Evolutionary conservation across 148 eudicot genomes (phyloP), one percentile per base, ranked within the genome.

Genomic region (Spergularia bocconei): DNA sequence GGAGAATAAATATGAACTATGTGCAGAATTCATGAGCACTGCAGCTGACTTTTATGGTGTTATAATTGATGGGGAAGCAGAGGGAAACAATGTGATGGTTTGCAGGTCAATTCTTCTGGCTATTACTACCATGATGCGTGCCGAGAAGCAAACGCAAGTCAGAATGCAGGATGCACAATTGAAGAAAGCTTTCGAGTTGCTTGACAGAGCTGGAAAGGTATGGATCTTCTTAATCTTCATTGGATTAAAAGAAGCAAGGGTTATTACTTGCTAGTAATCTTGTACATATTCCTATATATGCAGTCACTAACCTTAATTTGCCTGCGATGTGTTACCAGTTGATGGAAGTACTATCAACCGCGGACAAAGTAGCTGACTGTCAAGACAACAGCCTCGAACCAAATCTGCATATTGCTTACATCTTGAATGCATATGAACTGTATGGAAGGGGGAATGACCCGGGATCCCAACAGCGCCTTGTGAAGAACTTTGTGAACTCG

Each of bases 131-230:
- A 78, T 87, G 87, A 79, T 95, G 64, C 90, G 91, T 69, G 85
- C 80, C 79, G 94, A 95, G 85, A 92, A 81, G 77, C 86, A 88
- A 60, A 87, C 67, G 50, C 89, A 86, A 48, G 79, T 77, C 38
- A 60, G 82, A 36, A 72, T 95, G 86, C 69, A 64, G 76, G 98
- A 91, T 75, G 63, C 79, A 56, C 88, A 92, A 82, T 79, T 84
- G 73, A 90, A 81, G 74, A 87, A 91, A 72, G 94, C 91, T 72
- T 83, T 95, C 63, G 91, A 91, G 76, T 64, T 89, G 84, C 86
- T 92, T 54, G 91, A 91, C 74, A 88, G 81, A 82, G 92, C 96
- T 19, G 89, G 87, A 74, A 92, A 91, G 99, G 99, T 95, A 87
- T 55, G 67, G 57, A 68, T 16, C 60, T 72, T 29, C 13, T 73